Percentiles rank a stretch among this genome's conserved stretches.
Conservation (phyloP, 2,329 filamentous ascomycete species). For the Fonsecaea erecta region DNA sequence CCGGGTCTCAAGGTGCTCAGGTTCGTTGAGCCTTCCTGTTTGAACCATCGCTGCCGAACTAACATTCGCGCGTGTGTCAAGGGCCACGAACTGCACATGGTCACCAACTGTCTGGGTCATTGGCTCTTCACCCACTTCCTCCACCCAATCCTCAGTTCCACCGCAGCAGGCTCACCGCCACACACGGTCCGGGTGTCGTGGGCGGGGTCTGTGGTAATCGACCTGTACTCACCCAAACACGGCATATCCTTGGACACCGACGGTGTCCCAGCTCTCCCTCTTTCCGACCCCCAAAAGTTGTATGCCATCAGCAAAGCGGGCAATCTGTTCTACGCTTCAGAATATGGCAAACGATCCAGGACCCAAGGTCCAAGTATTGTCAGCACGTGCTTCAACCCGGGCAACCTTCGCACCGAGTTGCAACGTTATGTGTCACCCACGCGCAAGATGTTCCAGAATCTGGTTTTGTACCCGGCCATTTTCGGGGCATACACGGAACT, state of each 20-base stretch:
- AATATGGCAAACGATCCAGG: constrained; percentile 36
- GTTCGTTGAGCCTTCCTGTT: constrained; percentile 1
- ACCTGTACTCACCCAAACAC: constrained; percentile 11
- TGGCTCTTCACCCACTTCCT: constrained; percentile 47
- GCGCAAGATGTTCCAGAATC: neutral
- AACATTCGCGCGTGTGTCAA: constrained; percentile 14
- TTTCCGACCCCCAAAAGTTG: constrained; percentile 17
- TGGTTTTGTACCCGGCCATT: constrained; percentile 38
- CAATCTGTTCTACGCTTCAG: constrained; percentile 23
- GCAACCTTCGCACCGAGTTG: constrained; percentile 48
- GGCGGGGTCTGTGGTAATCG: constrained; percentile 28
- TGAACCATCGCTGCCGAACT: constrained; percentile 39
- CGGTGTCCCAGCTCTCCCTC: constrained; percentile 3
- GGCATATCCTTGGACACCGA: constrained; percentile 1
- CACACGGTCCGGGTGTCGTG: constrained; percentile 42
- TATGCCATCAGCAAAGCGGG: constrained; percentile 28
- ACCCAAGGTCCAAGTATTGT: constrained; percentile 41
- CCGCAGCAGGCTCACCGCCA: constrained; percentile 32
- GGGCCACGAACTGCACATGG: constrained; percentile 46
- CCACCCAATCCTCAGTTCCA: constrained; percentile 41
- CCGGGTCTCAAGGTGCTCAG: constrained; percentile 35
- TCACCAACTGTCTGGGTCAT: constrained; percentile 45
- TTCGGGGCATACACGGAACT: constrained; percentile 56
- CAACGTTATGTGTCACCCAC: constrained; percentile 37
- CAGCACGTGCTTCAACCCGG: constrained; percentile 48